Conservation (phyloP, 345 rosid species). For the Heritiera fomes region DNA sequence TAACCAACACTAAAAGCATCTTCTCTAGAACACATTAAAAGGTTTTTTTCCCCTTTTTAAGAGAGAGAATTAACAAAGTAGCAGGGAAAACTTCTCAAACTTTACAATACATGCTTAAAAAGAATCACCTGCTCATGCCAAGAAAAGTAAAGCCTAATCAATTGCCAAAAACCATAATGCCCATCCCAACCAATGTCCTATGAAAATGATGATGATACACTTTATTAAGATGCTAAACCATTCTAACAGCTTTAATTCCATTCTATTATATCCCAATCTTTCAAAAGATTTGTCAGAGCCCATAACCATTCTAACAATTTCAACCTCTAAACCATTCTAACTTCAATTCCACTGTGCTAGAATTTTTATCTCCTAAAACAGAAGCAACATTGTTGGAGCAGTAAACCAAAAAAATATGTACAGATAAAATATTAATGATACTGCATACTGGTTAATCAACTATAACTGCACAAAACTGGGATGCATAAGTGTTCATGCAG, state of each 20-base stretch:
- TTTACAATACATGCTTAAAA: no score
- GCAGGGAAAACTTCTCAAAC: neutral
- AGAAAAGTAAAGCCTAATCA: neutral
- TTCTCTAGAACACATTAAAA: neutral
- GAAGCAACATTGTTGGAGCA: neutral
- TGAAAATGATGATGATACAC: neutral
- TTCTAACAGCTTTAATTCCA: neutral
- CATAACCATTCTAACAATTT: no score
- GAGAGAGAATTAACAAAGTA: neutral
- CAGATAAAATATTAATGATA: neutral
- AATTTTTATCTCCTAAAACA: neutral
- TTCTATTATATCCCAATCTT: neutral
- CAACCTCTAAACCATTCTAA: no score
- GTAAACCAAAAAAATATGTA: no score
- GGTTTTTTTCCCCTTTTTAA: neutral
- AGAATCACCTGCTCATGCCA: neutral
- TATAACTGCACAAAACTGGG: neutral
- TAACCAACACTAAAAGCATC: neutral
- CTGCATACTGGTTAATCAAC: neutral
- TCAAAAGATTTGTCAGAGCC: neutral
- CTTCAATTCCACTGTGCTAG: neutral
- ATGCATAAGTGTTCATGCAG: neutral
- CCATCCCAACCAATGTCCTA: neutral
- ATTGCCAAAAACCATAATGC: neutral
- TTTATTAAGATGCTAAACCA: neutral